Conservation (phyloP, 225 moss, liverwort and hornwort species). For the Pleurozium schreberi region DNA sequence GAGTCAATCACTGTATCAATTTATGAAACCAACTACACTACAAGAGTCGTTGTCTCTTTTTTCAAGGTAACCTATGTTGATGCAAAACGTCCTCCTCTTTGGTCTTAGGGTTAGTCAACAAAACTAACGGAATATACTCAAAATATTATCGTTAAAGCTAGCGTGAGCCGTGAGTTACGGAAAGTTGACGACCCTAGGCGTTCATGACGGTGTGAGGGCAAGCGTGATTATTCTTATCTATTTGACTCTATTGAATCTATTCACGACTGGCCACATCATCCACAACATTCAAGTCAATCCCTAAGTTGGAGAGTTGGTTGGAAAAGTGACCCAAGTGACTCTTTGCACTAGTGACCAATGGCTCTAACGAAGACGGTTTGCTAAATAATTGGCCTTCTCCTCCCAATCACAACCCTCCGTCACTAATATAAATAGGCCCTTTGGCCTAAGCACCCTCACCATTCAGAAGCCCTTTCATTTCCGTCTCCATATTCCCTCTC, state of each 20-base stretch:
- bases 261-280: fast-evolving
- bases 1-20: no score
- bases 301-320: fast-evolving
- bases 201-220: no score
- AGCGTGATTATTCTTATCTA: background rate
- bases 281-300: background rate
- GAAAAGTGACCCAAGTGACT: background rate
- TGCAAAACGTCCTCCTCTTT: fast-evolving
- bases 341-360: background rate
- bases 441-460: background rate
- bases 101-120: no score
- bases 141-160: no score
- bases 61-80: fast-evolving
- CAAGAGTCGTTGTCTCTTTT: fast-evolving
- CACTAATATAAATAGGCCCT: background rate
- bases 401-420: background rate
- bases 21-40: background rate
- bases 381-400: background rate
- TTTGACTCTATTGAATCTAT: background rate
- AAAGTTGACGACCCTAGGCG: no score
- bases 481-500: background rate
- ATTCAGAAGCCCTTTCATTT: background rate
- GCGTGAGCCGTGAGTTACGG: fast-evolving
- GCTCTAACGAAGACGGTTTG: fast-evolving
- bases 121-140: fast-evolving